phyloP scores from a whole-genome alignment of 768 basidiomycete species.

The Tulasnella sp. region DNA sequence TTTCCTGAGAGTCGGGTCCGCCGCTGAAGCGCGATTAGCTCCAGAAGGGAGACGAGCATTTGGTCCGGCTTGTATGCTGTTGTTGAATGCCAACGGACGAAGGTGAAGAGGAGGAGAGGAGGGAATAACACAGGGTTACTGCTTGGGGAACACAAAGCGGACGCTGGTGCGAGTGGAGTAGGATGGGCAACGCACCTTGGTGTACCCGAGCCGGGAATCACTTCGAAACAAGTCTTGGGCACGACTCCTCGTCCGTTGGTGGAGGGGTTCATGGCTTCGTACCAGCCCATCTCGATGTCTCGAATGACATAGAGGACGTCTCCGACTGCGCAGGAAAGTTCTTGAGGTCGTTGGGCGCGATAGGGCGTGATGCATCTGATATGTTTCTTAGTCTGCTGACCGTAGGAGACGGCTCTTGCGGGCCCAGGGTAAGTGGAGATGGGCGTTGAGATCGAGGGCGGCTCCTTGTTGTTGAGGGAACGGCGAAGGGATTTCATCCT shows the following conservation, averaged over 20 bases:
- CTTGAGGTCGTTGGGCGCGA: constrained; percentile 72
- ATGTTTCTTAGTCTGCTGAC: constrained; percentile 90
- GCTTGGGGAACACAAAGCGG: not conserved
- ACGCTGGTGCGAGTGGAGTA: not conserved
- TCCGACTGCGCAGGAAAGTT: constrained; percentile 88
- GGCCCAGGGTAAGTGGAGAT: constrained; percentile 74
- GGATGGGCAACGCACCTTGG: constrained; percentile 13
- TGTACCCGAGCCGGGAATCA: constrained; percentile 69
- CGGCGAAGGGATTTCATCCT: constrained; percentile 82
- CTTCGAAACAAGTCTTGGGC: constrained; percentile 84
- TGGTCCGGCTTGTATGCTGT: constrained; percentile 35
- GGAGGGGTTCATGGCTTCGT: constrained; percentile 93
- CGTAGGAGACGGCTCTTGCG: constrained; percentile 69
- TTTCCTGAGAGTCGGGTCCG: constrained; percentile 31
- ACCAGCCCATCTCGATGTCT: constrained; percentile 58
- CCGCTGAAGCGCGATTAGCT: constrained; percentile 34
- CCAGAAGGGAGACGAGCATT: constrained; percentile 33
- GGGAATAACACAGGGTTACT: constrained; percentile 20
- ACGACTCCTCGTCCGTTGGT: constrained; percentile 90
- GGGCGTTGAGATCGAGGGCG: constrained; percentile 54
- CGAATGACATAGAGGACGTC: constrained; percentile 91
- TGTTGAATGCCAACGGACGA: constrained; percentile 15
- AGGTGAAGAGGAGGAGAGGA: not conserved
- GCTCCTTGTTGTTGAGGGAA: constrained; percentile 68
- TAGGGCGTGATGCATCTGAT: constrained; percentile 79